Evolutionary conservation across 257 asterid species (phyloP).

Genomic region (Nyctanthes arbortristis): DNA sequence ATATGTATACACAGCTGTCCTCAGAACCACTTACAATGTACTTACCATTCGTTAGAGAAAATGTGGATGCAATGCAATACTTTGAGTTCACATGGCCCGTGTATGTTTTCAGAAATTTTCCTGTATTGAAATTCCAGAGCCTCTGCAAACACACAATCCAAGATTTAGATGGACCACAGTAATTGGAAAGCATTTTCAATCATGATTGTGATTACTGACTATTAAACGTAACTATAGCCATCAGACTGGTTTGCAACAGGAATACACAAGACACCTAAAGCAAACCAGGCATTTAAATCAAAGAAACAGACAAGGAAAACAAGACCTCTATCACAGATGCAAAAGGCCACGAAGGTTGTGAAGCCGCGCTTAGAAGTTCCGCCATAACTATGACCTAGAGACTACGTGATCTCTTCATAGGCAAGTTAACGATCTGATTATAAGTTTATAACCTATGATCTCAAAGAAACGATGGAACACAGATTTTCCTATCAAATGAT

Average conservation of each 20-base stretch:
- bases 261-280: not conserved
- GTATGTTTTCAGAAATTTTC: conserved; percentile 89
- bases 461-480: not conserved
- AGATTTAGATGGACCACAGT: not conserved
- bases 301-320: not conserved
- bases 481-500: not conserved
- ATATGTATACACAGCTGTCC: conserved; percentile 72
- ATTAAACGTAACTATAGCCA: not conserved
- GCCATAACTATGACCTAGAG: not conserved
- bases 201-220: too few relatives aligned
- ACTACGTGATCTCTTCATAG: not conserved
- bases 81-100: conserved; percentile 78
- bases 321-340: not conserved
- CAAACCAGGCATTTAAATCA: not conserved
- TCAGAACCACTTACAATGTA: conserved; percentile 96
- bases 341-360: not conserved
- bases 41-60: conserved; percentile 83
- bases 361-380: not conserved
- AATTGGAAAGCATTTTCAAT: not conserved
- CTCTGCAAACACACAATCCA: conserved; percentile 56
- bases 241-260: not conserved
- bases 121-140: conserved; percentile 84
- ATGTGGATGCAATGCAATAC: conserved; percentile 73
- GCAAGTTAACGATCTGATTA: too few relatives aligned
- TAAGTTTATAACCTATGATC: not conserved